These are phyloP conservation scores for Boletus rubescentipes DNA, from an alignment of 768 basidiomycete genomes.

Conservation along the genomic window DNA sequence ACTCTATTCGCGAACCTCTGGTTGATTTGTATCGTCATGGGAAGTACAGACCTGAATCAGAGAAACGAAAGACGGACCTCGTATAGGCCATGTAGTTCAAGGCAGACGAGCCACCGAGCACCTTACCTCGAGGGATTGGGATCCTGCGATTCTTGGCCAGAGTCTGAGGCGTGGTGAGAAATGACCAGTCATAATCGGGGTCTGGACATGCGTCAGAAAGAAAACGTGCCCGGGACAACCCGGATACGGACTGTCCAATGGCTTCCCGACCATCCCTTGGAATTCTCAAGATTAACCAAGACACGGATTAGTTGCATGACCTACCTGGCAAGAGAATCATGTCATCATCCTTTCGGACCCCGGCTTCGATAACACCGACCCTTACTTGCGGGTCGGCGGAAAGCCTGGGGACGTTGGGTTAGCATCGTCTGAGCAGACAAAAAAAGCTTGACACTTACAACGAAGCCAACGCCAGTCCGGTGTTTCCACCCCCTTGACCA, in stretches of 20 bases:
- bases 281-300: neutral
- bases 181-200: constrained; percentile 16
- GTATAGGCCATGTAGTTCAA: constrained; percentile 12
- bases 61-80: neutral
- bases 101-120: constrained; percentile 17
- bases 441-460: constrained; percentile 1
- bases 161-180: constrained; percentile 12
- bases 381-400: neutral
- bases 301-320: neutral
- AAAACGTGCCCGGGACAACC: neutral
- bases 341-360: constrained; percentile 12
- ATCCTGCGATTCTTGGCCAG: constrained; percentile 8
- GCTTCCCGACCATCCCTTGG: constrained; percentile 10
- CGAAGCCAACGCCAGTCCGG: constrained; percentile 15
- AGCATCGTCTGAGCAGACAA: neutral
- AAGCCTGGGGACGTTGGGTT: constrained; percentile 6
- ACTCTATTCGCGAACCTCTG: constrained; percentile 17
- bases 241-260: neutral
- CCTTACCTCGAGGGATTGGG: constrained; percentile 6
- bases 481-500: constrained; percentile 15
- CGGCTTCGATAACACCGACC: constrained; percentile 17
- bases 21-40: neutral
- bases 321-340: constrained; percentile 13
- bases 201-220: constrained; percentile 5
- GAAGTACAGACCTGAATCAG: neutral